Evolutionary conservation across 306 rosid species (phyloP).

Genomic region (Hippophae rhamnoides): DNA sequence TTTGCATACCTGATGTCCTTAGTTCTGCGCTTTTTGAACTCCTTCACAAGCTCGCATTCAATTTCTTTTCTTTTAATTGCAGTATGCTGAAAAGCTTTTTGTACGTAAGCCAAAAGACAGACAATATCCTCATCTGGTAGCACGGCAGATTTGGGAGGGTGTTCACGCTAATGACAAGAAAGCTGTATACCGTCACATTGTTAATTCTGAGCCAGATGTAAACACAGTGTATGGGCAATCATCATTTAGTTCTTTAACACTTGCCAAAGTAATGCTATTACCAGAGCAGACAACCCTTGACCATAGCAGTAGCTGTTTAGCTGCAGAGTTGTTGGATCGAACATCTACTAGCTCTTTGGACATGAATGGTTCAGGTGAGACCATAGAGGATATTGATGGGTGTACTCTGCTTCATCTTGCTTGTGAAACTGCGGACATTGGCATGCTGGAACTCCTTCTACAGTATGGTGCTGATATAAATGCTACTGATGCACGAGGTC

Average conservation of each 20-base stretch:
- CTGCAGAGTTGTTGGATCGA: slow-evolving; percentile 62
- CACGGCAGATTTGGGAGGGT: slow-evolving; percentile 88
- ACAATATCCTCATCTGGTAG: slow-evolving; percentile 58
- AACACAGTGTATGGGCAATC: slow-evolving; percentile 62
- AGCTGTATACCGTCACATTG: slow-evolving; percentile 83
- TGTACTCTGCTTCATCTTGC: slow-evolving; percentile 89
- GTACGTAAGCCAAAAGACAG: slow-evolving; percentile 72
- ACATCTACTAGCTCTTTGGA: slow-evolving; percentile 48
- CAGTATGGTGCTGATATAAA: slow-evolving; percentile 88
- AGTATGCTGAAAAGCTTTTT: slow-evolving; percentile 94
- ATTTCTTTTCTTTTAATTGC: slow-evolving; percentile 16
- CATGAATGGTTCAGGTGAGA: slow-evolving; percentile 44
- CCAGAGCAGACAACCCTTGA: slow-evolving; percentile 69
- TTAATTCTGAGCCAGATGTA: slow-evolving; percentile 72
- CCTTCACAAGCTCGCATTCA: too few species aligned
- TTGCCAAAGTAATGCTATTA: slow-evolving; percentile 83
- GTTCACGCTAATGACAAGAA: slow-evolving; percentile 85
- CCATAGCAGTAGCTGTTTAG: slow-evolving; percentile 33
- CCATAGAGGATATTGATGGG: slow-evolving; percentile 59
- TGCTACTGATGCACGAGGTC: slow-evolving; percentile 67
- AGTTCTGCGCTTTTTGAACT: too few species aligned
- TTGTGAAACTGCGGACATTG: slow-evolving; percentile 87
- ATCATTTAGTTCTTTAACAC: slow-evolving; percentile 55
- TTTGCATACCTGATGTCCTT: too few species aligned
- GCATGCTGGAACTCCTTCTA: slow-evolving; percentile 93